Percentiles rank a stretch among this genome's conserved stretches.
Conservation (phyloP, 306 rosid species). For the Canavalia ensiformis region DNA sequence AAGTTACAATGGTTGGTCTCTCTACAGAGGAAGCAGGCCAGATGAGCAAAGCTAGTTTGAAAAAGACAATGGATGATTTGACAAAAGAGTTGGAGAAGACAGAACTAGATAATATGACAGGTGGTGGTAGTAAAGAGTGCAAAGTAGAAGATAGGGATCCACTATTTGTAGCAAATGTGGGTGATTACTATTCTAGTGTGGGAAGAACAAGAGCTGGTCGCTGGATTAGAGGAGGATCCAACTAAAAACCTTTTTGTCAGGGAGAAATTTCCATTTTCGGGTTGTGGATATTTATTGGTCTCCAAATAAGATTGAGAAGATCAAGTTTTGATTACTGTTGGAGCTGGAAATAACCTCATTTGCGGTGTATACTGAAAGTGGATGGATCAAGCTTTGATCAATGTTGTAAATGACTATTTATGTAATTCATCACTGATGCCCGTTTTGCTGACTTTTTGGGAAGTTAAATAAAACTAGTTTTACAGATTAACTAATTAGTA, state of each 20-base stretch:
- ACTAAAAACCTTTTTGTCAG: slow-evolving; percentile 47
- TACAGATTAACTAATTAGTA: not conserved
- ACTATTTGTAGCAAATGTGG: slow-evolving; percentile 92
- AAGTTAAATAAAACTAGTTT: slow-evolving; percentile 33
- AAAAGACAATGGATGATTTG: slow-evolving; percentile 90
- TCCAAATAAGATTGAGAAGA: slow-evolving; percentile 34
- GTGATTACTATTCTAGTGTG: slow-evolving; percentile 82
- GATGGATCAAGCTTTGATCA: slow-evolving; percentile 25
- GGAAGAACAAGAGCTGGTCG: slow-evolving; percentile 71
- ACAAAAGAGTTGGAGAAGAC: slow-evolving; percentile 84
- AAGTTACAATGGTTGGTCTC: slow-evolving; percentile 95
- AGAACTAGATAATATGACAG: slow-evolving; percentile 58
- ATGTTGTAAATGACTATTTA: slow-evolving; percentile 48
- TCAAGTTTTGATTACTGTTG: slow-evolving; percentile 25
- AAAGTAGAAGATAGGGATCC: slow-evolving; percentile 86
- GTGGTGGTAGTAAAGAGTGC: slow-evolving; percentile 49
- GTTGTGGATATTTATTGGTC: slow-evolving; percentile 41
- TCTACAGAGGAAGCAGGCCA: slow-evolving; percentile 82
- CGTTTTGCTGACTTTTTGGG: slow-evolving; percentile 34
- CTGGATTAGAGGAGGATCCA: slow-evolving; percentile 75
- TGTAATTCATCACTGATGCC: slow-evolving; percentile 30
- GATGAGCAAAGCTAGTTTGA: slow-evolving; percentile 77
- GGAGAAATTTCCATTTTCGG: slow-evolving; percentile 29
- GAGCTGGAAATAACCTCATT: slow-evolving; percentile 44
- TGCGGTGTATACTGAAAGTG: slow-evolving; percentile 27